Evolutionary conservation across 2,329 filamentous ascomycete genomes (phyloP), one percentile per base, ranked within the genome.

Genomic region (Colletotrichum acutatum): DNA sequence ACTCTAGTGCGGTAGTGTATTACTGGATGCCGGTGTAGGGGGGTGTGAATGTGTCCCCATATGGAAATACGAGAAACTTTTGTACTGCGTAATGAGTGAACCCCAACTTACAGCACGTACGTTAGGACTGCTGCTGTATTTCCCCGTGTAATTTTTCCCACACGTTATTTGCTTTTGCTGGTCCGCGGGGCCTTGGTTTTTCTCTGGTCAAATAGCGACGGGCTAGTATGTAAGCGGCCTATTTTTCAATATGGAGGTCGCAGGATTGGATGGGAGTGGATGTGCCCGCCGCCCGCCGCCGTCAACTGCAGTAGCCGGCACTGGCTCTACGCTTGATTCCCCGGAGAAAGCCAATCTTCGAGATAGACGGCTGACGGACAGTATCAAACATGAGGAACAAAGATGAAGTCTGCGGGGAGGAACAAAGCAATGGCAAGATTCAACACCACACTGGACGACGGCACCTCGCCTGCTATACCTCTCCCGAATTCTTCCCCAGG

Each of bases 211-310:
- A 59, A 63, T 70, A 66, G 67, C 22, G 37, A 26, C 37, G 19
- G 53, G 34, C 67, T 37, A 59, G 37, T 66, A 53, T 66, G 37
- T 54, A 66, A 65, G 66, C 53, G 24, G 42, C 46, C 37, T 42
- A 6, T 8, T 11, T 19, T 19, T 16, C n/a, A 22, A 46, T 7
- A 34, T 24, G 56, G 30, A 49, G 42, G 42, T 49, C 19, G 42
- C 19, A 7, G 42, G 42, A 22, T 49, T 49, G 7, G 42, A 49
- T 49, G 12, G 7, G 42, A 22, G 19, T n/a, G 42, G n/a, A 34
- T 30, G 26, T 30, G 54, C 56, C 30, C 26, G 12, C 57, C 16
- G 30, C 28, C 19, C 16, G 42, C 19, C 42, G 57, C 8, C 16
- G 42, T 49, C 42, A 4, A 49, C 19, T n/a, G 42, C 19, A n/a